A percentile compares a stretch with the other conserved stretches of the same genome.
Conservation (phyloP, 768 basidiomycete species). For the Cantharellus anzutake region DNA sequence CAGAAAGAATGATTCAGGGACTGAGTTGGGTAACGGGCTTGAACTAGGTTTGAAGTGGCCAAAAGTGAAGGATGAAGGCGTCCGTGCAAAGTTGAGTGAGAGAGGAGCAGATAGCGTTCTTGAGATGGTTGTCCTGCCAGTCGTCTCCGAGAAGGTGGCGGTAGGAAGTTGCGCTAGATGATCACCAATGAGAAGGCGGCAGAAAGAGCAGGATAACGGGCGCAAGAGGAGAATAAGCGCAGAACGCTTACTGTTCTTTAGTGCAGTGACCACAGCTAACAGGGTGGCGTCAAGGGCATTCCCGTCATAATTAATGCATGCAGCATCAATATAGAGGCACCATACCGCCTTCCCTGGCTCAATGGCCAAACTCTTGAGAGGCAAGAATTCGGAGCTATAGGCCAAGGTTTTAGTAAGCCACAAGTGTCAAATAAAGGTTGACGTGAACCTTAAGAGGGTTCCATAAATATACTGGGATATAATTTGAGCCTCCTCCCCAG, state of each 20-base stretch:
- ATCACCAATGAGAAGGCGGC: background rate
- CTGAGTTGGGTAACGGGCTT: background rate
- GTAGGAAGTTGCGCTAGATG: constrained; percentile 45
- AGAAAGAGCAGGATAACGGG: background rate
- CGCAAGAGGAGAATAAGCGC: background rate
- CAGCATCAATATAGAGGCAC: constrained; percentile 89
- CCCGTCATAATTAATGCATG: constrained; percentile 95
- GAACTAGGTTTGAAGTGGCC: constrained; percentile 40
- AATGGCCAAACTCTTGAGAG: constrained; percentile 57
- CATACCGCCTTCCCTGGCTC: constrained; percentile 64
- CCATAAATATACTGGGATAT: constrained; percentile 71
- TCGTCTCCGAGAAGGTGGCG: constrained; percentile 51
- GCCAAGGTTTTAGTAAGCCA: background rate
- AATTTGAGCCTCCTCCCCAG: constrained; percentile 84
- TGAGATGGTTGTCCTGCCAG: constrained; percentile 41
- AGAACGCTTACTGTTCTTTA: constrained; percentile 52
- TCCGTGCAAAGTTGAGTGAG: constrained; percentile 20
- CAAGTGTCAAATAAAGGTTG: background rate
- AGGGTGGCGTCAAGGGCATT: constrained; percentile 85
- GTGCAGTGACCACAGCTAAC: constrained; percentile 69
- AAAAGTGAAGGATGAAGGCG: constrained; percentile 41
- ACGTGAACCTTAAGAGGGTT: constrained; percentile 25
- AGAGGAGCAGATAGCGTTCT: constrained; percentile 29
- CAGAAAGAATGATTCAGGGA: constrained; percentile 31
- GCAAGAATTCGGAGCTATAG: constrained; percentile 42